Conservation (phyloP, 345 rosid genomes). For the Reutealis trisperma region DNA sequence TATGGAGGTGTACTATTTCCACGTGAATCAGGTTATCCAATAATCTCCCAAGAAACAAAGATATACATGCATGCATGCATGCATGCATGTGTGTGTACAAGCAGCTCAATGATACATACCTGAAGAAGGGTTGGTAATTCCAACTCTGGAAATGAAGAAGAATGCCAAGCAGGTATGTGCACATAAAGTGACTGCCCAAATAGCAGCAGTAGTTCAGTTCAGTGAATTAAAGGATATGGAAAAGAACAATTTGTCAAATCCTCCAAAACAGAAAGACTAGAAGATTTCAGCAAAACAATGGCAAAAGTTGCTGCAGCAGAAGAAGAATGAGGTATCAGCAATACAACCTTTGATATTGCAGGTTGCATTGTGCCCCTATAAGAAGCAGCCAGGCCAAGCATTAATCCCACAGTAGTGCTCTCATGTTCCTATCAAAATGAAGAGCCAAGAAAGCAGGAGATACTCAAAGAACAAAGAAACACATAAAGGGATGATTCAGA, state of each 20-base stretch:
- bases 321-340: constrained; percentile 1
- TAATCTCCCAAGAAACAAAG: background rate
- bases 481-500: background rate
- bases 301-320: background rate
- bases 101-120: constrained; percentile 42
- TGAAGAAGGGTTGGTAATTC: constrained; percentile 90
- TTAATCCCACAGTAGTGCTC: constrained; percentile 83
- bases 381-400: constrained; percentile 98
- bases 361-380: constrained; percentile 95
- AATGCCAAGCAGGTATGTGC: constrained; percentile 85
- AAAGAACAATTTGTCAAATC: background rate
- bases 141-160: constrained; percentile 78
- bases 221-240: background rate
- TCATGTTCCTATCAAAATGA: constrained; percentile 70
- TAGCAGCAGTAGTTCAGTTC: constrained; percentile 21
- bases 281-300: background rate
- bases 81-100: background rate
- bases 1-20: no score
- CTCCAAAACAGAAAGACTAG: background rate
- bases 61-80: background rate
- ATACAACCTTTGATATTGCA: constrained; percentile 73
- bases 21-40: no score
- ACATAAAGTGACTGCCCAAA: constrained; percentile 76
- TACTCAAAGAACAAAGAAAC: constrained; percentile 15
- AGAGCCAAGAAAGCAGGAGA: constrained; percentile 16